Evolutionary conservation across 1,139 yeast genomes (phyloP).

Genomic region (Debaryomycetaceae sp.): DNA sequence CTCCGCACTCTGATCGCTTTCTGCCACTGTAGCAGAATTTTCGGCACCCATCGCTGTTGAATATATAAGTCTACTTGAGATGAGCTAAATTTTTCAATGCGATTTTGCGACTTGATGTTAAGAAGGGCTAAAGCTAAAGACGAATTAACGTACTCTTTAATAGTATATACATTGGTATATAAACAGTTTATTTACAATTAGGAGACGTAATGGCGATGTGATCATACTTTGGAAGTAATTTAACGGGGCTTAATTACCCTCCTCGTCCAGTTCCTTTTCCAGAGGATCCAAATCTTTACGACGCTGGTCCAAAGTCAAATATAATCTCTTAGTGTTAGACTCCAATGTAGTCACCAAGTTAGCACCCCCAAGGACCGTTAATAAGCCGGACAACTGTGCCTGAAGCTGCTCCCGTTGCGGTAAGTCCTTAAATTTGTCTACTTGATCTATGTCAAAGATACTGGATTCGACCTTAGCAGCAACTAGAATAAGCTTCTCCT

Average conservation of each 20-base stretch:
- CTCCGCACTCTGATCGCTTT: too few species aligned
- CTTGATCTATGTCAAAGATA: constrained; percentile 49
- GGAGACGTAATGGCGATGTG: background rate
- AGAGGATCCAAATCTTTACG: constrained; percentile 40
- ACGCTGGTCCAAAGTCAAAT: constrained; percentile 69
- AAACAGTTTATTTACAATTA: background rate
- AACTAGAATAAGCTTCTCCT: constrained; percentile 72
- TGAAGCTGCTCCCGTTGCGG: constrained; percentile 73
- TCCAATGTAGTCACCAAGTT: constrained; percentile 82
- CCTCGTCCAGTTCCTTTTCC: constrained; percentile 10
- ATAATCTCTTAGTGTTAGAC: constrained; percentile 60
- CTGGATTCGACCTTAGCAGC: constrained; percentile 80
- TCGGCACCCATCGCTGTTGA: background rate
- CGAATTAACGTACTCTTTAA: background rate
- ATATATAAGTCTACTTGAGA: background rate
- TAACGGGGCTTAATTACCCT: background rate
- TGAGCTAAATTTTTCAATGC: background rate
- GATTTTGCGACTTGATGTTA: background rate
- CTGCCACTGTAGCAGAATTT: too few species aligned
- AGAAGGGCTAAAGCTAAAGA: background rate
- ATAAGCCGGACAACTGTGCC: constrained; percentile 79
- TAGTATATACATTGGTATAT: background rate
- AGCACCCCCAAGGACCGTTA: constrained; percentile 82
- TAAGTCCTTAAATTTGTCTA: constrained; percentile 65
- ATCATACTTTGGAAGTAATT: background rate